These are phyloP conservation scores for Leccinum ochraceum DNA, from an alignment of 768 basidiomycete species.

Conservation along the genomic window DNA sequence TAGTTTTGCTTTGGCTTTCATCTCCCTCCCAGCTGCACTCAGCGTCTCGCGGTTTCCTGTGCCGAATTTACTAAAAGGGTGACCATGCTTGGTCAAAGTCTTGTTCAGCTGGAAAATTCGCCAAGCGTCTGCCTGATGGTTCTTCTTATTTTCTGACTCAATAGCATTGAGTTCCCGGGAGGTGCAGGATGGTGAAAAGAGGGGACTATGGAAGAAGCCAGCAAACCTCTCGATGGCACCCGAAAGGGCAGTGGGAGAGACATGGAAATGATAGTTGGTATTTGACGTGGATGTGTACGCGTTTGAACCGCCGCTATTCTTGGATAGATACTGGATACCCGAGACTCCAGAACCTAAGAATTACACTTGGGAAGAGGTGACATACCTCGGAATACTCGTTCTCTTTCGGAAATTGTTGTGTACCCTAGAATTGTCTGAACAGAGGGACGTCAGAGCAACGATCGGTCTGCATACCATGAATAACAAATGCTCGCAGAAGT, in stretches of 20 bases:
- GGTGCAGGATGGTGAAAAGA: conserved; percentile 85
- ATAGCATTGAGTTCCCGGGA: conserved; percentile 92
- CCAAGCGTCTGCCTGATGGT: conserved; percentile 87
- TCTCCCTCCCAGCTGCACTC: conserved; percentile 57
- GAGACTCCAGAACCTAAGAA: background rate
- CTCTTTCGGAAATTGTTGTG: conserved; percentile 82
- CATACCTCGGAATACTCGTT: conserved; percentile 90
- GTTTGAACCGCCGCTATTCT: conserved; percentile 87
- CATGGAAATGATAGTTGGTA: conserved; percentile 86
- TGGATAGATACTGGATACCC: conserved; percentile 60
- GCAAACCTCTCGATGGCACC: conserved; percentile 78
- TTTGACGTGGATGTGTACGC: conserved; percentile 91
- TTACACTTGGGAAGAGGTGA: background rate
- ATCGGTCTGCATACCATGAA: conserved; percentile 73
- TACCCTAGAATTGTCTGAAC: conserved; percentile 52
- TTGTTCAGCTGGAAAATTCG: conserved; percentile 96
- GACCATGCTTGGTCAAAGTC: conserved; percentile 72
- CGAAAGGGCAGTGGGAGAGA: conserved; percentile 60
- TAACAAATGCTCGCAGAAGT: conserved; percentile 94
- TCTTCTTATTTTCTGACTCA: conserved; percentile 97
- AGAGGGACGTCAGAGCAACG: background rate
- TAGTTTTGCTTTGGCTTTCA: conserved; percentile 51
- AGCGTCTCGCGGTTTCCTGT: conserved; percentile 80
- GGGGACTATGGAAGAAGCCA: conserved; percentile 90
- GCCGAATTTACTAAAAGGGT: conserved; percentile 91